phyloP scores from a whole-genome alignment of 768 basidiomycete genomes.

The Pluteus cervinus region DNA sequence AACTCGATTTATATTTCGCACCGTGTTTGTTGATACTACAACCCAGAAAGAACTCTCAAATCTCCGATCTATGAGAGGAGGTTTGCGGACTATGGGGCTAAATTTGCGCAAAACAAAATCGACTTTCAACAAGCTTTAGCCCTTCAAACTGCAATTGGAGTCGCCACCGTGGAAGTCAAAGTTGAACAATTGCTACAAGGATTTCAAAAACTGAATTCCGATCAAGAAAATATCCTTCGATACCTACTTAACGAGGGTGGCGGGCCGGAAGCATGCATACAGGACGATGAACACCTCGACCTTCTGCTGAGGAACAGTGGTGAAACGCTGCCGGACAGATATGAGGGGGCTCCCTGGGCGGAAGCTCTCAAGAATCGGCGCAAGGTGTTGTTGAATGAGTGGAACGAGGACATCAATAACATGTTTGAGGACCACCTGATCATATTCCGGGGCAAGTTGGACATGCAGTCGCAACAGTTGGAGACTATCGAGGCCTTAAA shows the following conservation, averaged over 20 bases:
- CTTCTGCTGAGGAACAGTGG: constrained; percentile 24
- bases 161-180: constrained; percentile 27
- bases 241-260: constrained; percentile 33
- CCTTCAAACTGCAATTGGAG: constrained; percentile 30
- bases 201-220: constrained; percentile 31
- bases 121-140: constrained; percentile 30
- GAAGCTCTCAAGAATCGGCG: constrained; percentile 21
- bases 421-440: constrained; percentile 31
- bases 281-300: constrained; percentile 25
- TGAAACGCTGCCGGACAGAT: no score
- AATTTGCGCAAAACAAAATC: constrained; percentile 28
- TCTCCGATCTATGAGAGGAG: constrained; percentile 29
- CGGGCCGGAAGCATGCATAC: constrained; percentile 27
- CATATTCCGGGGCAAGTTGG: constrained; percentile 40
- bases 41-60: constrained; percentile 29
- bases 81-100: constrained; percentile 23
- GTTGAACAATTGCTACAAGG: constrained; percentile 28
- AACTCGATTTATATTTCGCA: constrained; percentile 1
- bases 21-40: neutral
- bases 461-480: constrained; percentile 35
- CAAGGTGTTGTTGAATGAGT: constrained; percentile 27
- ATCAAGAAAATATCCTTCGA: constrained; percentile 30
- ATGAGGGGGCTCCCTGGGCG: no score
- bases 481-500: constrained; percentile 31
- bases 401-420: constrained; percentile 30